Evolutionary conservation across 139 green algal genomes (phyloP), one percentile per base, ranked within the genome.

Genomic region (Bryopsis sp.): DNA sequence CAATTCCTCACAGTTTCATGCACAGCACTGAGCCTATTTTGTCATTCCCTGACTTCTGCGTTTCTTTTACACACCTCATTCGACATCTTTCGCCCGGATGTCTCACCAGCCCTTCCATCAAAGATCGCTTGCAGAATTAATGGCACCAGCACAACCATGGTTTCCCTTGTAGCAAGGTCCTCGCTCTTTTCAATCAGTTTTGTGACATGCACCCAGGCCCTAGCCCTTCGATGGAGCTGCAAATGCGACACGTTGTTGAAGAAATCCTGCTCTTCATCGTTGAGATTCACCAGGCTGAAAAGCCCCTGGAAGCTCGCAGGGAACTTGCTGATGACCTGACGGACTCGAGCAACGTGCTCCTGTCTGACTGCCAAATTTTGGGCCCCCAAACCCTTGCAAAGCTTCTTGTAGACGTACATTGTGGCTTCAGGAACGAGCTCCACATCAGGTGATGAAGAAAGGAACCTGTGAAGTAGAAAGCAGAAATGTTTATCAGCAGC

Each of bases 261-360:
- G 50, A 61, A 61, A 61, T 61, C 50, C 11, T 33, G 19, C 19
- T 61, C 50, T 32, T 50, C 43, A 50, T 50, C 15, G n/a, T n/a
- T n/a, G n/a, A 50, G 43, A 50, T 26, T 50, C 43, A 15, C 43
- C 15, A 26, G 15, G 15, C 11, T 26, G 43, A 26, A 15, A 50
- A 15, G 43, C 15, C 43, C 43, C 11, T 26, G 43, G 43, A 15
- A 50, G 15, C 15, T 50, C 43, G 11, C 43, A 50, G 11, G 43
- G 15, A 26, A 11, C 15, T 26, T 26, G 11, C 15, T 15, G 11
- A 50, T 15, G 11, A 50, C 15, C 15, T 50, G 11, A 15, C 11
- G 15, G 11, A 50, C 15, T 15, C 11, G 15, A 26, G 15, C 15
- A 11, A 50, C 11, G 43, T 15, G 15, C 15, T 50, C 43, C 15